Conservation (phyloP, 1,284 basidiomycete genomes). For the Pholiota adiposa region DNA sequence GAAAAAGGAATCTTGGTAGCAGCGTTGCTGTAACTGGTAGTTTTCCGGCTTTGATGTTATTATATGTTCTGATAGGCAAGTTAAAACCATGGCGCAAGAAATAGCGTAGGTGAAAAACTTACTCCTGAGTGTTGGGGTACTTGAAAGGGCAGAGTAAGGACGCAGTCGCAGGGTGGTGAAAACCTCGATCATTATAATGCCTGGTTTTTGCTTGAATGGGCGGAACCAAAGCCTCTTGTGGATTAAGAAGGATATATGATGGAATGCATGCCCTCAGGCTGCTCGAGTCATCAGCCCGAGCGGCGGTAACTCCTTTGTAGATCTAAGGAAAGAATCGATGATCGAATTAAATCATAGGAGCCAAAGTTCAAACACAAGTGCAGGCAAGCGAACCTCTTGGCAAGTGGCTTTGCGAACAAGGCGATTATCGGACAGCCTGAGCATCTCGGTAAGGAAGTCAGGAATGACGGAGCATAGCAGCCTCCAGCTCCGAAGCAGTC, state of each 20-base stretch:
- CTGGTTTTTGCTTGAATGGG: neutral
- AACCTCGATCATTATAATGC: neutral
- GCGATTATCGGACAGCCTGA: neutral
- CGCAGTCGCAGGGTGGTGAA: neutral
- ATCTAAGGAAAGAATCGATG: neutral
- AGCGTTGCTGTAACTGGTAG: neutral
- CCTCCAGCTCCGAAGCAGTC: neutral
- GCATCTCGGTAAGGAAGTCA: neutral
- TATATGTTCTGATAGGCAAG: neutral
- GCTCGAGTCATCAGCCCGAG: neutral
- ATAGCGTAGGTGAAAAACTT: neutral
- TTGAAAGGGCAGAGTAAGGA: neutral
- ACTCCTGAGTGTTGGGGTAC: neutral
- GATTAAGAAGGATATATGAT: neutral
- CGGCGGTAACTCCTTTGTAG: neutral
- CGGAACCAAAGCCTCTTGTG: neutral
- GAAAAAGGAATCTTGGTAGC: neutral
- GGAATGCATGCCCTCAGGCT: neutral
- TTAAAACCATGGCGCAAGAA: neutral
- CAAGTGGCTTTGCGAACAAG: neutral
- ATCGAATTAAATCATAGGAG: too few relatives aligned
- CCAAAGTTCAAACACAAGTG: neutral
- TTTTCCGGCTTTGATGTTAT: neutral
- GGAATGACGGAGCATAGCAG: neutral
- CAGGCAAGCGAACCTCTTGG: neutral